Conservation (phyloP, 768 basidiomycete species). For the Suillus subaureus region DNA sequence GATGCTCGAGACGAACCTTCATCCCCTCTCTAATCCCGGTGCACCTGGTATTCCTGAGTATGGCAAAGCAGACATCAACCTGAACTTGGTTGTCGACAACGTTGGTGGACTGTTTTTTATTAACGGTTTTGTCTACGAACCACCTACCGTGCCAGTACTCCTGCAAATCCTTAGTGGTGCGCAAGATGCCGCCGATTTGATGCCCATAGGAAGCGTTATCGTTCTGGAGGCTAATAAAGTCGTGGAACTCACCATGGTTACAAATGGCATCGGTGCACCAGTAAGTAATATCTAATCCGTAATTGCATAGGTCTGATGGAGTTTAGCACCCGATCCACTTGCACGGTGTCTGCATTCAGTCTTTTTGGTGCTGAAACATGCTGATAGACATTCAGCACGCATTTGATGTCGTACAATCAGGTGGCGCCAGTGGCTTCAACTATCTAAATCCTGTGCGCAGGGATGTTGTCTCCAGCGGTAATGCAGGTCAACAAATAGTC, state of each 20-base stretch:
- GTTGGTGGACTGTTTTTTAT: not conserved
- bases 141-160: not conserved
- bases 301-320: not conserved
- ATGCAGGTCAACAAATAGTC: constrained; percentile 43
- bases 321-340: not conserved
- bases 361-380: not conserved
- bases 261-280: not conserved
- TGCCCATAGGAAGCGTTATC: constrained; percentile 32
- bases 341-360: not conserved
- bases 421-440: constrained; percentile 31
- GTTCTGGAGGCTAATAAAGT: constrained; percentile 29
- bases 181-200: constrained; percentile 41
- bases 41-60: not conserved
- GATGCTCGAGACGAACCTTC: not conserved
- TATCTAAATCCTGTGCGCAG: constrained; percentile 40
- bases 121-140: not conserved
- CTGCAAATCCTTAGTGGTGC: not conserved
- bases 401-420: constrained; percentile 30
- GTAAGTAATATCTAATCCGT: not conserved
- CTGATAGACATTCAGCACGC: not conserved
- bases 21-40: not conserved
- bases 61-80: not conserved
- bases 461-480: constrained; percentile 30
- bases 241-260: constrained; percentile 25
- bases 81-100: not conserved